Evolutionary conservation across 768 basidiomycete species (phyloP).

Genomic region (Rubroboletus satanas): DNA sequence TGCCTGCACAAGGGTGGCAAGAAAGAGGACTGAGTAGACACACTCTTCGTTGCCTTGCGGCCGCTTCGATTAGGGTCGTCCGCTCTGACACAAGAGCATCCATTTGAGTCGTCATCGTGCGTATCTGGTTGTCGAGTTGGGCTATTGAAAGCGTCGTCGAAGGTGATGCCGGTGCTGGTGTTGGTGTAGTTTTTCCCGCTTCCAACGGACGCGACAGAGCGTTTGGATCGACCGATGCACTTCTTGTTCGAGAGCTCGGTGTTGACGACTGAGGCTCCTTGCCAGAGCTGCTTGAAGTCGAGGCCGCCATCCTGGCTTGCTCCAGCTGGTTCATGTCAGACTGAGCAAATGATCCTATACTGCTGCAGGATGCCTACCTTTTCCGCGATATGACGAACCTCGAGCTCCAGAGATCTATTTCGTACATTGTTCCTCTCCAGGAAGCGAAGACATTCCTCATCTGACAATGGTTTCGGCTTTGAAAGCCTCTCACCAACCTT

Average conservation of each 20-base stretch:
- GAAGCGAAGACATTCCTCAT: constrained; percentile 40
- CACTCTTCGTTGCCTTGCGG: constrained; percentile 24
- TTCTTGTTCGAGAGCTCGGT: constrained; percentile 16
- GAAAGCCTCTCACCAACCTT: constrained; percentile 4
- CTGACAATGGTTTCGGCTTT: constrained; percentile 22
- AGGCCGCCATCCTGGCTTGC: constrained; percentile 13
- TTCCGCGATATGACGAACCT: constrained; percentile 38
- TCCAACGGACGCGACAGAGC: constrained; percentile 5
- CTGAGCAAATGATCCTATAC: not conserved
- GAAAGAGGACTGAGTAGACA: not conserved
- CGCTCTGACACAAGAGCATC: constrained; percentile 39
- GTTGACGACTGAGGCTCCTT: not conserved
- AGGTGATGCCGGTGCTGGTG: constrained; percentile 1
- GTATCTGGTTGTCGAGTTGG: constrained; percentile 38
- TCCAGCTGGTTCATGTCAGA: constrained; percentile 17
- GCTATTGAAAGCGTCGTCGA: constrained; percentile 18
- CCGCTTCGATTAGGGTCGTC: constrained; percentile 24
- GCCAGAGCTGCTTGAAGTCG: not conserved
- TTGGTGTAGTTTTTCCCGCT: not conserved
- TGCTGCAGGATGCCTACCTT: constrained; percentile 27
- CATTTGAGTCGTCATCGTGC: constrained; percentile 31
- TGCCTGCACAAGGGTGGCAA: not conserved
- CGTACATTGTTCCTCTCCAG: constrained; percentile 36
- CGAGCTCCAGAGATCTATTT: constrained; percentile 43
- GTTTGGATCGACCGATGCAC: constrained; percentile 21